phyloP scores from a whole-genome alignment of 2,329 filamentous ascomycete species.

The Curvularia verruculosa region DNA sequence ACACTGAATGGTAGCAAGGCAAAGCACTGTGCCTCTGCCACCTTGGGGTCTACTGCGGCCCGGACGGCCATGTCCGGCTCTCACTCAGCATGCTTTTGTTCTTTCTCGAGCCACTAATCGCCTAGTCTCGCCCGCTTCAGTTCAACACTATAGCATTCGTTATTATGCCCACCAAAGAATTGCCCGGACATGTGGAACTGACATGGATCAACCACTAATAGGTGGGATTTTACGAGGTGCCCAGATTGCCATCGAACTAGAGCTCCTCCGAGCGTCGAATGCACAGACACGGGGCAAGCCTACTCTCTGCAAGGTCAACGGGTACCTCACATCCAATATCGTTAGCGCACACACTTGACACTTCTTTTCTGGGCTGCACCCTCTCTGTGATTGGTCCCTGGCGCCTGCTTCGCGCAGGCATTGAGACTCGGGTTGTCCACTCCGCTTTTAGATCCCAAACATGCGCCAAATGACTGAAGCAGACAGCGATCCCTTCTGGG shows the following conservation, averaged over 20 bases:
- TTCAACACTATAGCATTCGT: not conserved
- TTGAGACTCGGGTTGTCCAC: conserved; percentile 32
- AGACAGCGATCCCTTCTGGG: conserved; percentile 26
- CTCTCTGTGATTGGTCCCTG: conserved; percentile 30
- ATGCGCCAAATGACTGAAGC: conserved; percentile 33
- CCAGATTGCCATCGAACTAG: conserved; percentile 13
- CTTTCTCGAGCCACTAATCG: not conserved
- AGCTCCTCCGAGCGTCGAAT: conserved; percentile 10
- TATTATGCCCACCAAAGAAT: not conserved
- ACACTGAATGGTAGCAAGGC: not conserved
- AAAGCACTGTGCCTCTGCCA: conserved; percentile 8
- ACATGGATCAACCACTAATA: not conserved
- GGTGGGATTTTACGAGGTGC: conserved; percentile 12
- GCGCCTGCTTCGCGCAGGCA: conserved; percentile 29
- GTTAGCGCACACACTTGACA: conserved; percentile 29
- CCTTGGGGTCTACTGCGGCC: conserved; percentile 7
- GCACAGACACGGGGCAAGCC: conserved; percentile 23
- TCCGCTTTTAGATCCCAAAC: conserved; percentile 44
- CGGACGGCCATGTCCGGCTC: conserved; percentile 13
- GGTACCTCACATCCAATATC: conserved; percentile 23
- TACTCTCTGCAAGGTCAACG: conserved; percentile 28
- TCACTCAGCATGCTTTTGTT: not conserved
- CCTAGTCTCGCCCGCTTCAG: not conserved
- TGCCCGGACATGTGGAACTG: conserved; percentile 1
- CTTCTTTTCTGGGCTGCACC: conserved; percentile 29